These are phyloP conservation scores for Blastobotrys capitulatus DNA, from an alignment of 1,139 yeast genomes.

Conservation along the genomic window DNA sequence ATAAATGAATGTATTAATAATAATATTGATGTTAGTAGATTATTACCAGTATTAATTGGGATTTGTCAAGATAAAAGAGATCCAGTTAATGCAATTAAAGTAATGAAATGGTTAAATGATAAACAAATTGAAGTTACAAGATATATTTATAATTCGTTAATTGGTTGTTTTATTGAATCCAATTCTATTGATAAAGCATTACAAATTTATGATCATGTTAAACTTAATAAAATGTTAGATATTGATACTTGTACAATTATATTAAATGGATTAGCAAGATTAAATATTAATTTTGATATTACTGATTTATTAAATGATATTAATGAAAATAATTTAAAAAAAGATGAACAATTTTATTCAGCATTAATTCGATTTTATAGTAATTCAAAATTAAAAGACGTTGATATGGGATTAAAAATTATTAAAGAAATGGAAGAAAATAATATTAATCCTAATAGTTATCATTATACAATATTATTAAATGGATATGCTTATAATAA, in stretches of 20 bases:
- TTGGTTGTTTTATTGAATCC: conserved; percentile 23
- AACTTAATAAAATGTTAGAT: conserved; percentile 13
- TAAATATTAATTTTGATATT: conserved; percentile 5
- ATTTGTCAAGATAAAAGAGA: conserved; percentile 32
- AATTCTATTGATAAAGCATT: conserved; percentile 21
- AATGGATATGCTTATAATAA: conserved; percentile 16
- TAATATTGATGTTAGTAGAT: background rate
- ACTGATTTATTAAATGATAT: conserved; percentile 11
- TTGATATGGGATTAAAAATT: conserved; percentile 18
- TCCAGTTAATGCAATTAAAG: conserved; percentile 23
- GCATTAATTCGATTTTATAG: conserved; percentile 23
- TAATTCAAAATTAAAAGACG: conserved; percentile 10
- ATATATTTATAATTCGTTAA: conserved; percentile 25
- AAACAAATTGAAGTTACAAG: conserved; percentile 24
- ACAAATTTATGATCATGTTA: conserved; percentile 16
- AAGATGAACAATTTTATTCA: conserved; percentile 26
- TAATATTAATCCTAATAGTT: conserved; percentile 18
- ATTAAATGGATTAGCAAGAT: conserved; percentile 20
- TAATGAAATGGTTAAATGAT: conserved; percentile 25
- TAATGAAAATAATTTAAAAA: conserved; percentile 14
- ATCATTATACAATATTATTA: conserved; percentile 28
- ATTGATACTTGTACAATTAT: conserved; percentile 28
- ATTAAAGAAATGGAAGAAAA: conserved; percentile 19
- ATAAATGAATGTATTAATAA: background rate
- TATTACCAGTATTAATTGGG: conserved; percentile 7